Percentiles rank a stretch among this genome's conserved stretches.
These are phyloP conservation scores for Karstenula rhodostoma DNA, from an alignment of 2,329 filamentous ascomycete genomes.

Conservation along the genomic window DNA sequence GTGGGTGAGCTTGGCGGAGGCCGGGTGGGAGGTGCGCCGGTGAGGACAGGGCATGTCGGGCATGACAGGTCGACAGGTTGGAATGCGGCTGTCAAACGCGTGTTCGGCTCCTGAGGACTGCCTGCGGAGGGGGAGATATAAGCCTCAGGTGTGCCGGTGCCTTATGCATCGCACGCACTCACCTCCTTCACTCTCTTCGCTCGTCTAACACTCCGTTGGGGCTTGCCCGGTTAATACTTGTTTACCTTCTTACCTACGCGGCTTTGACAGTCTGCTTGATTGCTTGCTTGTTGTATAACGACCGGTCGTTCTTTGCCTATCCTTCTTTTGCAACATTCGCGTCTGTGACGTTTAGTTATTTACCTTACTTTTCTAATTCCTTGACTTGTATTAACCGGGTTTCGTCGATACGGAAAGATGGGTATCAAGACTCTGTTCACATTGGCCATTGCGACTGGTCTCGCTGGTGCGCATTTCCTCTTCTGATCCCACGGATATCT, in stretches of 20 bases:
- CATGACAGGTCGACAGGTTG: constrained; percentile 4
- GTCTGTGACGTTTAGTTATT: constrained; percentile 42
- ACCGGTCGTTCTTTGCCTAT: constrained; percentile 25
- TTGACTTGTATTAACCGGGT: constrained; percentile 33
- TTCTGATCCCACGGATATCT: neutral
- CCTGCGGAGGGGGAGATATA: constrained; percentile 38
- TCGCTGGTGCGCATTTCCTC: constrained; percentile 37
- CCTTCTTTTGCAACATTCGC: constrained; percentile 18
- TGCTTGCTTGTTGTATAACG: constrained; percentile 18
- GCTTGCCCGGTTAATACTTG: constrained; percentile 36
- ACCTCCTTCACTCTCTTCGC: constrained; percentile 20
- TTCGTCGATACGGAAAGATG: constrained; percentile 31
- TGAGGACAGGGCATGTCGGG: constrained; percentile 21
- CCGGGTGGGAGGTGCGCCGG: constrained; percentile 32
- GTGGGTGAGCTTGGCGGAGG: constrained; percentile 33
- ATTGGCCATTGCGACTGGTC: constrained; percentile 42
- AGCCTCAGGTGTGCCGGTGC: constrained; percentile 30
- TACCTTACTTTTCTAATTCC: constrained; percentile 31
- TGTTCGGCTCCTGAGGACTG: constrained; percentile 12
- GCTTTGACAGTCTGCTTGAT: constrained; percentile 49
- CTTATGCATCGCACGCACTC: constrained; percentile 26
- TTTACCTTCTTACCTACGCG: constrained; percentile 31
- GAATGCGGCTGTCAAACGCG: constrained; percentile 7
- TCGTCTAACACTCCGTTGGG: constrained; percentile 24
- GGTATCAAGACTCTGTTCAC: constrained; percentile 36